Conservation (phyloP, 306 rosid species). For the cucumber (Cucumis sativus) region DNA sequence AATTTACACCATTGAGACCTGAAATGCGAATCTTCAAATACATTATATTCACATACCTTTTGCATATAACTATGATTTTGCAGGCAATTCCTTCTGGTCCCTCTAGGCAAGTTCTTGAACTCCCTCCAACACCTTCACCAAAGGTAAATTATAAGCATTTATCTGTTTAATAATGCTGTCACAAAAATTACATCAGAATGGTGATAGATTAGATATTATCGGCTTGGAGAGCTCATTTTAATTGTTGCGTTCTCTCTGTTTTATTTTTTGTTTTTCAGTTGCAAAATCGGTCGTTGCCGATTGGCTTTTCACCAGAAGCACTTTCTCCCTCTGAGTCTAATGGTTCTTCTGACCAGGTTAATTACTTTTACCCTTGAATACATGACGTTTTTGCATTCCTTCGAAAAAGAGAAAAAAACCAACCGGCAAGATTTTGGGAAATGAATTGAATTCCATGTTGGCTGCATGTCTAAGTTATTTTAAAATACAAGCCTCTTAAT, state of each 20-base stretch:
- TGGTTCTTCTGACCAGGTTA: constrained; percentile 42
- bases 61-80: neutral
- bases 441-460: neutral
- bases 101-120: constrained; percentile 36
- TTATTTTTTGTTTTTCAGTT: neutral
- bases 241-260: neutral
- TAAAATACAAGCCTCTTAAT: neutral
- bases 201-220: neutral
- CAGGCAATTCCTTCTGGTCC: constrained; percentile 47
- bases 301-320: constrained; percentile 20
- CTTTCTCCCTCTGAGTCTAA: constrained; percentile 24
- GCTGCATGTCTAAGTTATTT: neutral
- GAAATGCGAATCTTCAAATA: neutral
- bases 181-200: neutral
- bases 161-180: neutral
- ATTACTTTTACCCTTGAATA: neutral
- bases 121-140: constrained; percentile 46
- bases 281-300: constrained; percentile 40
- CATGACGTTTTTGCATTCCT: neutral
- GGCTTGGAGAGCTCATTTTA: neutral
- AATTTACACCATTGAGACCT: neutral
- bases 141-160: constrained; percentile 35
- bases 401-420: neutral
- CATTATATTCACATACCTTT: neutral
- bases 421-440: neutral